phyloP scores from a whole-genome alignment of 2,329 filamentous ascomycete genomes.

The Pochonia chlamydosporia region DNA sequence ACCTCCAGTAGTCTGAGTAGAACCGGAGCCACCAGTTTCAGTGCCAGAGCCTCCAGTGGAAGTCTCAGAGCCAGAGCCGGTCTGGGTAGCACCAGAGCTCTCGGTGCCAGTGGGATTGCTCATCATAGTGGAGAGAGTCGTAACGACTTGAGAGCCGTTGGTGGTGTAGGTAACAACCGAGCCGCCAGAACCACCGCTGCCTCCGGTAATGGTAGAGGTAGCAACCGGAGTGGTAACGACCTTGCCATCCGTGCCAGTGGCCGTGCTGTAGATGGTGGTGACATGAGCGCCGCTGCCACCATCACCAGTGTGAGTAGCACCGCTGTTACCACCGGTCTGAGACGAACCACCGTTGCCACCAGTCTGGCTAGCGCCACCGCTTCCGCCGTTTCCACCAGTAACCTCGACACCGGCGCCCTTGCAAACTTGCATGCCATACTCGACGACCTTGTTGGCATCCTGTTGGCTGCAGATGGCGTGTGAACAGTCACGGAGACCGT shows the following conservation, averaged over 20 bases:
- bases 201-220: conserved; percentile 26
- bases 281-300: conserved; percentile 9
- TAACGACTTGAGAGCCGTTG: conserved; percentile 15
- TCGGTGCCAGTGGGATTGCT: conserved; percentile 11
- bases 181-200: conserved; percentile 10
- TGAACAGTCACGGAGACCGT: conserved; percentile 47
- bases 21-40: conserved; percentile 6
- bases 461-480: conserved; percentile 32
- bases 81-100: conserved; percentile 12
- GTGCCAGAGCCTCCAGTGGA: no score
- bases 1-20: background rate
- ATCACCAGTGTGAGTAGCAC: background rate
- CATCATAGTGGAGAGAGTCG: conserved; percentile 22
- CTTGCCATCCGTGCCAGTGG: conserved; percentile 25
- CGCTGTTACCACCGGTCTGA: background rate
- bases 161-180: conserved; percentile 17
- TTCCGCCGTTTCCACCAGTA: conserved; percentile 14
- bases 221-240: conserved; percentile 29
- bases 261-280: conserved; percentile 31
- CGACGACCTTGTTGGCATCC: conserved; percentile 30
- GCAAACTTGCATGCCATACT: conserved; percentile 35
- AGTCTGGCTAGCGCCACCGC: background rate
- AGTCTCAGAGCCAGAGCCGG: conserved; percentile 9
- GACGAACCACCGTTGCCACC: conserved; percentile 2
- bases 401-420: conserved; percentile 27